Conservation (phyloP, 371 early-diverging fungal species). For the Apophysomyces variabilis region DNA sequence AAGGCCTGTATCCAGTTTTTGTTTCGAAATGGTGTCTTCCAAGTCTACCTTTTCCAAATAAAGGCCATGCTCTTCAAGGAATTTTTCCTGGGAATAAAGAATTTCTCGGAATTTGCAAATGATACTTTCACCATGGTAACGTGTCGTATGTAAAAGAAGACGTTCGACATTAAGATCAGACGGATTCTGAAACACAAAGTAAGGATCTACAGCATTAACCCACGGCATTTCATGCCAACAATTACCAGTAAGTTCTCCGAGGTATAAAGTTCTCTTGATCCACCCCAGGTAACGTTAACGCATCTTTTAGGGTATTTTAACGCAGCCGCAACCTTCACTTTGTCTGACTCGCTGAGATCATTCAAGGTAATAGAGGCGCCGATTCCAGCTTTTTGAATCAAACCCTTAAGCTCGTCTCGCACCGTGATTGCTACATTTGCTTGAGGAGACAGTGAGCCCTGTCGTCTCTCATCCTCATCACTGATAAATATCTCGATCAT, state of each 20-base stretch:
- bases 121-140: constrained; percentile 53
- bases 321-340: constrained; percentile 34
- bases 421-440: constrained; percentile 29
- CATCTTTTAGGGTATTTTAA: constrained; percentile 50
- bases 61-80: constrained; percentile 41
- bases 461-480: constrained; percentile 28
- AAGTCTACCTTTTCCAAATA: constrained; percentile 24
- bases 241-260: constrained; percentile 40
- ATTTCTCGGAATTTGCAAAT: constrained; percentile 52
- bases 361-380: constrained; percentile 47
- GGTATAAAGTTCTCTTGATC: constrained; percentile 31
- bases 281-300: constrained; percentile 44
- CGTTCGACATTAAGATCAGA: constrained; percentile 55
- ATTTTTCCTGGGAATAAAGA: constrained; percentile 36
- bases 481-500: constrained; percentile 37
- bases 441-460: constrained; percentile 18
- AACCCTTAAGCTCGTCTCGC: constrained; percentile 45
- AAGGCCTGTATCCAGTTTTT: background rate
- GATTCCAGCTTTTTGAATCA: constrained; percentile 50
- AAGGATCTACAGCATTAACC: background rate
- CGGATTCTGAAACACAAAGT: constrained; percentile 40
- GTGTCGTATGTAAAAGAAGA: constrained; percentile 53
- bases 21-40: constrained; percentile 14
- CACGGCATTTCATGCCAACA: background rate
- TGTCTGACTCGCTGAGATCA: constrained; percentile 27